Evolutionary conservation across 164 flowering plant species (phyloP).

Genomic region (Umbilicus rupestris): DNA sequence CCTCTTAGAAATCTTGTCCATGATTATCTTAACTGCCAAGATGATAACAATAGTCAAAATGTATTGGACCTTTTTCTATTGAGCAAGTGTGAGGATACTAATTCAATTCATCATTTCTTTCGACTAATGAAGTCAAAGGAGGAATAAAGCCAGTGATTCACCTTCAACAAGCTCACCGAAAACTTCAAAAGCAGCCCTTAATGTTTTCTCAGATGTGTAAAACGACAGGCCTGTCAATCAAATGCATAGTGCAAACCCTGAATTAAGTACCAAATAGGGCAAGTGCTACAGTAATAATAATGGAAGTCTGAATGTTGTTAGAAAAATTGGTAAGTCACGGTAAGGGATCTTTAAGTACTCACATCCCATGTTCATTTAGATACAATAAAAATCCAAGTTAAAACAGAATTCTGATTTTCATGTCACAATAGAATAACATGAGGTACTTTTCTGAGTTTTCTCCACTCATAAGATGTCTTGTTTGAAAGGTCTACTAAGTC

Average conservation of each 20-base stretch:
- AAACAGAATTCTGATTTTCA: background rate
- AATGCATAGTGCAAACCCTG: background rate
- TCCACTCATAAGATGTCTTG: background rate
- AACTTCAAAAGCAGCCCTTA: constrained; percentile 83
- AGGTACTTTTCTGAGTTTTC: background rate
- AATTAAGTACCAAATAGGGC: background rate
- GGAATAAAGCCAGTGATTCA: constrained; percentile 14
- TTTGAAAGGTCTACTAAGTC: background rate
- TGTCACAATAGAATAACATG: background rate
- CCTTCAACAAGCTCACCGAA: constrained; percentile 95
- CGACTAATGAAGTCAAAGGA: background rate
- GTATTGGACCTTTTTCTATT: background rate
- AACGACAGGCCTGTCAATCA: constrained; percentile 65
- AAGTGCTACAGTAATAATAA: too few relatives aligned
- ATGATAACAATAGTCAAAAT: background rate
- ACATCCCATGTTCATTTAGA: background rate
- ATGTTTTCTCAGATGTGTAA: constrained; percentile 92
- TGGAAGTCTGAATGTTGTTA: background rate
- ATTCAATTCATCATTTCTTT: background rate
- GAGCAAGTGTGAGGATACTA: background rate
- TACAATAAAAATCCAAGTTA: background rate
- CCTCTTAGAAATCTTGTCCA: constrained; percentile 95
- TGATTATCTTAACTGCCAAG: constrained; percentile 65
- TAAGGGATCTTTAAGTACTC: background rate
- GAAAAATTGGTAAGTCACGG: background rate